Conservation (phyloP, 768 basidiomycete species). For the Dictyophora rubrovolvata region DNA sequence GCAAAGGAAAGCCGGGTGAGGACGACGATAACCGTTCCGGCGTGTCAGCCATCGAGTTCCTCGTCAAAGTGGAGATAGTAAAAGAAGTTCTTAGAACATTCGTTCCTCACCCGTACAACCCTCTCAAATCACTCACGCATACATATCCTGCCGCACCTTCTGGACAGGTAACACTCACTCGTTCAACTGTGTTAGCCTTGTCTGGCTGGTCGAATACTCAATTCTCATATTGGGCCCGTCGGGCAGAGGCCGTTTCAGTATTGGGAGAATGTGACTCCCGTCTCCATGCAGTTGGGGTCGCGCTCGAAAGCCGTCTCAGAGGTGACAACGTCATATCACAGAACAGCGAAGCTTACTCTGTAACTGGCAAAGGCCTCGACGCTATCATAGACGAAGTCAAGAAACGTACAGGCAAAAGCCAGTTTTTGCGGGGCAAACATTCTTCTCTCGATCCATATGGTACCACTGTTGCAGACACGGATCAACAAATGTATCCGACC, state of each 20-base stretch:
- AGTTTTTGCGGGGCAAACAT: slow-evolving; percentile 41
- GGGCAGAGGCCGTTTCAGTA: slow-evolving; percentile 39
- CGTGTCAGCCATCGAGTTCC: slow-evolving; percentile 39
- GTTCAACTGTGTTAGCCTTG: slow-evolving; percentile 36
- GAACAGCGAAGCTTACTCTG: slow-evolving; percentile 28
- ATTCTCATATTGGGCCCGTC: slow-evolving; percentile 46
- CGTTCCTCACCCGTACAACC: slow-evolving; percentile 45
- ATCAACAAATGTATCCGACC: slow-evolving; percentile 17
- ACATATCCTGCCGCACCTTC: slow-evolving; percentile 27
- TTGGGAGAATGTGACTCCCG: slow-evolving; percentile 31
- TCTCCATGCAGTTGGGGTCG: slow-evolving; percentile 30
- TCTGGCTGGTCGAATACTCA: slow-evolving; percentile 47
- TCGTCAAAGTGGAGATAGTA: slow-evolving; percentile 43
- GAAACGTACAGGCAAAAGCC: slow-evolving; percentile 36
- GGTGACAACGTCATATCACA: slow-evolving; percentile 17
- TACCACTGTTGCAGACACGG: slow-evolving; percentile 19
- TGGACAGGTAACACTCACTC: slow-evolving; percentile 36
- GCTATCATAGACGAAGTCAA: slow-evolving; percentile 39
- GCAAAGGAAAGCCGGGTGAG: slow-evolving; percentile 4
- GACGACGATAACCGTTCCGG: slow-evolving; percentile 22
- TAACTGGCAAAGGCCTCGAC: slow-evolving; percentile 41
- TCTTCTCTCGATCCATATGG: slow-evolving; percentile 42
- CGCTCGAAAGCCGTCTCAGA: slow-evolving; percentile 31
- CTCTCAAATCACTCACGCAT: slow-evolving; percentile 38
- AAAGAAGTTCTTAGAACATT: slow-evolving; percentile 38